phyloP scores from a whole-genome alignment of 1,284 basidiomycete species.

The Mycena sp. region DNA sequence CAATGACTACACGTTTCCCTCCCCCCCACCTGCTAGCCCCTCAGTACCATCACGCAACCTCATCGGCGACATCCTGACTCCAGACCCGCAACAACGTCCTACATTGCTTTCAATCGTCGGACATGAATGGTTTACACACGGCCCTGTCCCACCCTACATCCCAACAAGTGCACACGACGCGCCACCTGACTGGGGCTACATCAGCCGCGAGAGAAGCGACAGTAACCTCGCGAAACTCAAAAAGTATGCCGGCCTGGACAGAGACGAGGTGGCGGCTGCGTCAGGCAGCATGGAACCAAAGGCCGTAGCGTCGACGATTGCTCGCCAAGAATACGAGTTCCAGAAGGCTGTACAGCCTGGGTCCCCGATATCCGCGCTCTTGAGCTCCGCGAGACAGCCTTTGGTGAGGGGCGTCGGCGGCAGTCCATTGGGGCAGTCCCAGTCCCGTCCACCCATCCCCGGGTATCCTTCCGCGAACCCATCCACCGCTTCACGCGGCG shows the following conservation, averaged over 20 bases:
- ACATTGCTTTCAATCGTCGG: conserved; percentile 87
- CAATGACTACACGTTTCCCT: conserved; percentile 94
- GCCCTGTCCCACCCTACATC: conserved; percentile 84
- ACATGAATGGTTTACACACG: conserved; percentile 87
- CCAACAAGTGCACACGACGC: conserved; percentile 81
- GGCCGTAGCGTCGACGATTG: conserved; percentile 67
- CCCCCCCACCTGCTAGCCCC: conserved; percentile 28
- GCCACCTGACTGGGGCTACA: conserved; percentile 78
- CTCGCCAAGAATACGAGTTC: conserved; percentile 95
- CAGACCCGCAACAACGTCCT: conserved; percentile 83
- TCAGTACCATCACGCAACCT: conserved; percentile 81
- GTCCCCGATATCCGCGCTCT: conserved; percentile 91
- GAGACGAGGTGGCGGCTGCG: conserved; percentile 56
- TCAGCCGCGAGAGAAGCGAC: conserved; percentile 71
- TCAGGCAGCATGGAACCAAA: conserved; percentile 50
- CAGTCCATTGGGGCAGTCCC: conserved; percentile 31
- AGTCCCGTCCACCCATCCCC: conserved; percentile 22
- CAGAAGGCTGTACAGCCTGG: conserved; percentile 95
- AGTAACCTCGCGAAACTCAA: conserved; percentile 77
- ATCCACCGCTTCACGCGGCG: conserved; percentile 33
- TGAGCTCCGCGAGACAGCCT: conserved; percentile 90
- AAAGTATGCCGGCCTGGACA: conserved; percentile 67
- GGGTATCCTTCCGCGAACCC: conserved; percentile 19
- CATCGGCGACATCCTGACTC: conserved; percentile 88
- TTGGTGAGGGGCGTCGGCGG: conserved; percentile 72